Conservation (phyloP, 2,329 filamentous ascomycete genomes). For the Mycogone perniciosa region DNA sequence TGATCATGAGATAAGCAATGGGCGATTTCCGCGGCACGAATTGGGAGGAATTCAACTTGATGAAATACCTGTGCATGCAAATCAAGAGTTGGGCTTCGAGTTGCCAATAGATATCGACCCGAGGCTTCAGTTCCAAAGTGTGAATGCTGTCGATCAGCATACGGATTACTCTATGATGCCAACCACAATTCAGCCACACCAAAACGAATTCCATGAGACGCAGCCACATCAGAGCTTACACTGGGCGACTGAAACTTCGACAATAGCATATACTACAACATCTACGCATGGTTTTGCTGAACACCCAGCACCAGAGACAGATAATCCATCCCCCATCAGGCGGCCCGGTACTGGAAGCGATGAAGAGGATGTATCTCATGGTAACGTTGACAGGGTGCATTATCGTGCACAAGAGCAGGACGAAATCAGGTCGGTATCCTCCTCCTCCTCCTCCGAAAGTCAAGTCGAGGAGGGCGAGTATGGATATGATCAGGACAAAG, state of each 20-base stretch:
- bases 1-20: conserved; percentile 16
- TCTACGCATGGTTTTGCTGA: neutral
- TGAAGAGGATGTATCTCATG: neutral
- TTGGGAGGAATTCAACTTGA: neutral
- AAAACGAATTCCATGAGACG: neutral
- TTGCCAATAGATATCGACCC: conserved; percentile 13
- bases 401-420: neutral
- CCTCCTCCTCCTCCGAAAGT: neutral
- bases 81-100: conserved; percentile 1
- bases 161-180: neutral
- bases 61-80: neutral
- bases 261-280: neutral
- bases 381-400: no score
- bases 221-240: neutral
- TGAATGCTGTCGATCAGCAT: neutral
- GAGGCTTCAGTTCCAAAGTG: conserved; percentile 10
- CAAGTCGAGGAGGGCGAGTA: neutral
- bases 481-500: neutral
- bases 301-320: neutral
- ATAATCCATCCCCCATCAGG: conserved; percentile 5
- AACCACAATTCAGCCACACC: conserved; percentile 1
- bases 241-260: conserved; percentile 1
- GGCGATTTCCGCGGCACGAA: conserved; percentile 5
- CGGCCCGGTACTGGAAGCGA: neutral
- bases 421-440: neutral